Evolutionary conservation across 2,329 filamentous ascomycete species (phyloP), one percentile per base, ranked within the genome.

Genomic region (Fusarium staphyleae): DNA sequence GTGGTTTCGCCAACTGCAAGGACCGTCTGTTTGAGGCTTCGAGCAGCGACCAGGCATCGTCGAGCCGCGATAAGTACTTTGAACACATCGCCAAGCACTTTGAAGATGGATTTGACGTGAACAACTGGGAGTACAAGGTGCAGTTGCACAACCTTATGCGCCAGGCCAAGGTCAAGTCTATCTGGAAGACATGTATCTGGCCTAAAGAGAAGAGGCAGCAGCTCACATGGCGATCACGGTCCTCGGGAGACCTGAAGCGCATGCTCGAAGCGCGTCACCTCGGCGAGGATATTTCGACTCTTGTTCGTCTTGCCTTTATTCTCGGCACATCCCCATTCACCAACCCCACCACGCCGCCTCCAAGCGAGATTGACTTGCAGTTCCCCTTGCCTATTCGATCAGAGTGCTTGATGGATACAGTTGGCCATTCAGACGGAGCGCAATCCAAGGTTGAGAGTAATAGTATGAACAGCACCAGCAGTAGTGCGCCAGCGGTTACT

Each of bases 71-170:
- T 55, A 77, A 75, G 60, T 77, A 77, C 66, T 78, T 78, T 59
- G 77, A 78, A 57, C 76, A 78, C 55, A 75, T 78, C 46, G 77
- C 76, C 32, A 77, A 77, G 62, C 76, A 78, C 54, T 78, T 78
- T 18, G 75, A 78, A 55, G 74, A 76, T 34, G 74, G 74, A 30
- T 75, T 70, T 34, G 72, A 76, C 16, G 74, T 77, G 13, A 70
- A 71, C 48, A 70, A 75, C 36, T 78, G 76, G 76, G 74, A 78
- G 46, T 78, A 77, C 62, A 72, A 71, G 41, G 68, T 74, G 10
- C 74, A 77, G 57, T 63, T 78, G 34, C 76, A 78, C 54, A 78
- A 78, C 55, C 66, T 78, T 15, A 72, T 78, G 67, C 70, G 77
- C 35, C 76, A 78, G 54, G 67, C 70, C 15, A 72, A 73, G 48